phyloP scores from a whole-genome alignment of 2,329 filamentous ascomycete species.

The Dichotomopilus funicola region DNA sequence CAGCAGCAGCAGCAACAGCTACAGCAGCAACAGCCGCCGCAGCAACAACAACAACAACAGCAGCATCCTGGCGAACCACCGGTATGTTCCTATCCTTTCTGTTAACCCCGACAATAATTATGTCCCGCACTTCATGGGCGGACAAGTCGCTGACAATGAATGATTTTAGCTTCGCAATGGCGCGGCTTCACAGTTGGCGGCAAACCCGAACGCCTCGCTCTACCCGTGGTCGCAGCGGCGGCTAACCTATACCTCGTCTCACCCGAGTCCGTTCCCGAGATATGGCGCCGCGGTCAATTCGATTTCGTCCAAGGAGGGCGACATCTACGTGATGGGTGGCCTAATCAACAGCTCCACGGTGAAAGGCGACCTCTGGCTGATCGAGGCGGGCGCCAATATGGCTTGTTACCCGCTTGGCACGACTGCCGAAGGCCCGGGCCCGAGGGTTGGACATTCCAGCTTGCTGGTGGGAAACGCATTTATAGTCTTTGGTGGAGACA shows the following conservation, averaged over 20 bases:
- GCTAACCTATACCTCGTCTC: slow-evolving; percentile 74
- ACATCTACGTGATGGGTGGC: slow-evolving; percentile 96
- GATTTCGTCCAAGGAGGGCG: slow-evolving; percentile 87
- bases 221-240: slow-evolving; percentile 95
- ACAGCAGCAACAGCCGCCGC: no score
- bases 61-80: slow-evolving; percentile 33
- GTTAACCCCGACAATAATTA: background rate
- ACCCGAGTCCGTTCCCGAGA: slow-evolving; percentile 84
- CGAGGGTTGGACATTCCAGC: slow-evolving; percentile 89
- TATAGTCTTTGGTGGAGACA: slow-evolving; percentile 97
- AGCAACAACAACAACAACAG: background rate
- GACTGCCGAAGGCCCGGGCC: slow-evolving; percentile 87
- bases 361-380: slow-evolving; percentile 96
- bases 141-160: slow-evolving; percentile 4
- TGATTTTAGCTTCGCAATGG: slow-evolving; percentile 48
- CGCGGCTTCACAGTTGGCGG: slow-evolving; percentile 27
- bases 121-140: slow-evolving; percentile 7
- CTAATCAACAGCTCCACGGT: slow-evolving; percentile 92
- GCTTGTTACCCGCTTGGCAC: slow-evolving; percentile 88
- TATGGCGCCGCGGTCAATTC: slow-evolving; percentile 97
- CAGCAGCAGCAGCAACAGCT: no score
- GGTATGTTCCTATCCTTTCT: slow-evolving; percentile 30
- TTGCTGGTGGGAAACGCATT: slow-evolving; percentile 96
- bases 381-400: slow-evolving; percentile 82
- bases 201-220: slow-evolving; percentile 66